Percentiles rank a stretch among this genome's conserved stretches.
These are phyloP conservation scores for Backusella tuberculispora DNA, from an alignment of 192 early-diverging fungal species.

Conservation along the genomic window DNA sequence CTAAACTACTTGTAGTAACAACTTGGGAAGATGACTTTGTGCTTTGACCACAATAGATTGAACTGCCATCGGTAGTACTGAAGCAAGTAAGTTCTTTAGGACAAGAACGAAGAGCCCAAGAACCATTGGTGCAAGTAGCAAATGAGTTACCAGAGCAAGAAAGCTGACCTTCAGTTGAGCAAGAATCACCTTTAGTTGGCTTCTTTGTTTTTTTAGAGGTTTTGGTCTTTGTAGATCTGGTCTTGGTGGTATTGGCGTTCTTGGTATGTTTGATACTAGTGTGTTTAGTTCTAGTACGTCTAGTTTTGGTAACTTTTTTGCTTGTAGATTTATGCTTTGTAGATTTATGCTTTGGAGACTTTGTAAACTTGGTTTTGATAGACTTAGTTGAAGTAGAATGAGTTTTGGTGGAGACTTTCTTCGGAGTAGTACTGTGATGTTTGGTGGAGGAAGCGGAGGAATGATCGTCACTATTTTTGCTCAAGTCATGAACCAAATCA, in stretches of 20 bases:
- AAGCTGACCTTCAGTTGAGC: conserved; percentile 40
- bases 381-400: neutral
- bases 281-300: neutral
- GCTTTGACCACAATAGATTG: conserved; percentile 47
- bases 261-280: neutral
- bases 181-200: conserved; percentile 48
- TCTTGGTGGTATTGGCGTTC: conserved; percentile 14
- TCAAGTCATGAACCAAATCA: conserved; percentile 18
- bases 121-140: conserved; percentile 49
- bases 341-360: neutral
- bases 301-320: neutral
- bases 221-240: conserved; percentile 34
- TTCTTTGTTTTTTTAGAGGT: conserved; percentile 21
- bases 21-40: neutral
- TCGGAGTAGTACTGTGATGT: neutral
- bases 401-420: neutral
- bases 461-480: neutral
- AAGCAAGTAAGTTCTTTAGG: conserved; percentile 50
- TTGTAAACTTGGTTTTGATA: neutral
- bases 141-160: conserved; percentile 48
- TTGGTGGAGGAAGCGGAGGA: neutral
- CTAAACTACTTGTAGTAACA: neutral
- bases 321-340: neutral
- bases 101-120: conserved; percentile 50
- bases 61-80: conserved; percentile 43